Percentiles rank a stretch among this genome's conserved stretches.
phyloP scores from a whole-genome alignment of 768 basidiomycete genomes.

The Mycena filopes region DNA sequence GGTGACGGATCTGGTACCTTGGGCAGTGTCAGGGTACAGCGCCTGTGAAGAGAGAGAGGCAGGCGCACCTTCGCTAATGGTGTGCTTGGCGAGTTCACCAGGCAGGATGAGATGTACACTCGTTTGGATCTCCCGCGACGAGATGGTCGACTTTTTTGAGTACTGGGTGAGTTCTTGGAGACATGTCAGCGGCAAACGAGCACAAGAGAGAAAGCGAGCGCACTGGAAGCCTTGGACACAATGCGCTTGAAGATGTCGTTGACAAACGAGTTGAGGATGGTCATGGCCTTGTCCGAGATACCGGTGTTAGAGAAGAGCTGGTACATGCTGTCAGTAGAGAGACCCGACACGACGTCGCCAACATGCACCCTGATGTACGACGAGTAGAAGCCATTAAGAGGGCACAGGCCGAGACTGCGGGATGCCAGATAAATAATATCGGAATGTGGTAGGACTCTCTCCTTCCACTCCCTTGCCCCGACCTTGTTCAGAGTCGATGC shows the following conservation, averaged over 20 bases:
- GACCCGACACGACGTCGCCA: too few relatives aligned
- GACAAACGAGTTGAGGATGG: constrained; percentile 91
- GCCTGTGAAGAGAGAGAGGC: too few relatives aligned
- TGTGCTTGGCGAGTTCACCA: constrained; percentile 97
- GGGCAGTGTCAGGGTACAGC: too few relatives aligned
- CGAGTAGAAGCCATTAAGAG: too few relatives aligned
- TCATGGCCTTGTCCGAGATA: constrained; percentile 97
- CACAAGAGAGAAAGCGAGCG: constrained; percentile 38
- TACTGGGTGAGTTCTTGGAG: constrained; percentile 89
- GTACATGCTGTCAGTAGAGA: too few relatives aligned
- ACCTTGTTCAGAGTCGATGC: too few relatives aligned
- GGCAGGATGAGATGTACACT: constrained; percentile 94
- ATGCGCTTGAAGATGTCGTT: constrained; percentile 95
- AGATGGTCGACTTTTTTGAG: constrained; percentile 99
- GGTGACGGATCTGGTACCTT: too few relatives aligned
- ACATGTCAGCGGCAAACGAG: background rate
- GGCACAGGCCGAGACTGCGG: too few relatives aligned
- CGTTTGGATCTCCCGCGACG: constrained; percentile 97
- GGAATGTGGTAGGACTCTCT: too few relatives aligned
- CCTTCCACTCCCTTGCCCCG: too few relatives aligned
- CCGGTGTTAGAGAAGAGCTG: constrained; percentile 98
- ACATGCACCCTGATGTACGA: too few relatives aligned
- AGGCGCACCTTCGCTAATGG: constrained; percentile 95
- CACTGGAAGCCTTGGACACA: constrained; percentile 88
- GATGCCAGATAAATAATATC: too few relatives aligned